Evolutionary conservation across 441 rosid species (phyloP), one percentile per base, ranked within the genome.

Genomic region (Populus hybrid): DNA sequence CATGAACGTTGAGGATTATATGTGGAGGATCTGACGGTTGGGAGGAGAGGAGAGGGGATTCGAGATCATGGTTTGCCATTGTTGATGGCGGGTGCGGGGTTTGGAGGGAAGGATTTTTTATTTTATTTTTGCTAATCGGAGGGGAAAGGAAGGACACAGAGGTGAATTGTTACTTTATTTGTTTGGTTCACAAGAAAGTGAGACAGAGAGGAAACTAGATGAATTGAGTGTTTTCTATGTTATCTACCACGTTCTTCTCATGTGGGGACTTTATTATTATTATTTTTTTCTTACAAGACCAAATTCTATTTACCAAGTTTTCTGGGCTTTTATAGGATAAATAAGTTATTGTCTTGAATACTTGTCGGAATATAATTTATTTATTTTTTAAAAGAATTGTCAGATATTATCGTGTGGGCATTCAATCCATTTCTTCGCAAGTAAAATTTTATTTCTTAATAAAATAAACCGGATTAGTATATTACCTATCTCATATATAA

Each of bases 1-100:
- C 86, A 65, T 46, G 75, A 85, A 92, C 77, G 77, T 88, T 66
- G 91, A 93, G 75, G 78, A 86, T 63, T 23, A 86, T 79, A 8
- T 86, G 91, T 10, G 83, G 78, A 16, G 81, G 81, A 85, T 89
- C 84, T 78, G 91, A 81, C 4, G 84, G 59, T 21, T 75, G 83
- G 9, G 73, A 80, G 0, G 83, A 72, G 81, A 95, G 90, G 74
- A 95, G 85, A 0, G 93, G 94, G 36, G 91, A 85, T 32, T 86
- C 67, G 77, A 93, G 85, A 76, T 86, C 87, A 30, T 77, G 80
- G 80, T 84, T 87, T 69, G 87, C 88, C 97, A 93, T 93, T 30
- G 79, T 64, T 79, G 81, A 8, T 1, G 20, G 4, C 46, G 72
- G 81, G 75, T 8, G 24, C 50, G 24, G 28, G 50, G 6, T 38